Evolutionary conservation across 345 rosid genomes (phyloP).

Genomic region (Lepidium aucheri): DNA sequence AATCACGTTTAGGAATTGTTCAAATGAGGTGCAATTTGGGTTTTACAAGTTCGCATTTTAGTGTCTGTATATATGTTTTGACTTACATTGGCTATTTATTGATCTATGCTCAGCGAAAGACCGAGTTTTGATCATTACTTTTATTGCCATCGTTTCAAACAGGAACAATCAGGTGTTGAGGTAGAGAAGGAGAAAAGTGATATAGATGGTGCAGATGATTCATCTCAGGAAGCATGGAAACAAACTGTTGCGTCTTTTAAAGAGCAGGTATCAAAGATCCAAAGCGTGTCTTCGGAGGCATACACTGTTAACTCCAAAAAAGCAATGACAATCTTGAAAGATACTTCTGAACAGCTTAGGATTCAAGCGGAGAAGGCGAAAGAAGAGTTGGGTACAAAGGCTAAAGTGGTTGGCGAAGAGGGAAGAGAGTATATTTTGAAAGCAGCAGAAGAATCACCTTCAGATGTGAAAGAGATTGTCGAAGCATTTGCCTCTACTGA

Average conservation of each 20-base stretch:
- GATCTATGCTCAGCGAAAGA: not conserved
- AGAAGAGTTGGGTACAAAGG: constrained; percentile 47
- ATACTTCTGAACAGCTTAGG: constrained; percentile 62
- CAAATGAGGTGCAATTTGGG: not conserved
- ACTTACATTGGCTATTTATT: not conserved
- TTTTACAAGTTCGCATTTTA: not conserved
- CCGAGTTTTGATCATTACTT: not conserved
- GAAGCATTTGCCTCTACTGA: constrained; percentile 51
- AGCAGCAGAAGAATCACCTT: constrained; percentile 73
- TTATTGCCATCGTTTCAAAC: not conserved
- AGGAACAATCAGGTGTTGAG: constrained; percentile 54
- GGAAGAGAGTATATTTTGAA: constrained; percentile 52
- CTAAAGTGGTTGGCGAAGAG: constrained; percentile 64
- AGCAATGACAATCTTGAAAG: constrained; percentile 46
- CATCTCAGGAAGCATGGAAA: constrained; percentile 79
- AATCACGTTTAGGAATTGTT: not conserved
- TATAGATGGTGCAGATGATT: constrained; percentile 29
- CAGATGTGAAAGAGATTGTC: constrained; percentile 74
- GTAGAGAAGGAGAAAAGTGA: constrained; percentile 48
- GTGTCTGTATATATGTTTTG: not conserved
- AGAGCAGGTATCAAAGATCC: constrained; percentile 74
- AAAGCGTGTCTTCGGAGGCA: constrained; percentile 69
- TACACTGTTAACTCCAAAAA: constrained; percentile 57
- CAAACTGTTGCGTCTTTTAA: constrained; percentile 57
- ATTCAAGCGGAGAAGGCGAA: constrained; percentile 77